A percentile compares a stretch with the other conserved stretches of the same genome.
phyloP scores from a whole-genome alignment of 768 basidiomycete genomes.

The Mycena amicta region DNA sequence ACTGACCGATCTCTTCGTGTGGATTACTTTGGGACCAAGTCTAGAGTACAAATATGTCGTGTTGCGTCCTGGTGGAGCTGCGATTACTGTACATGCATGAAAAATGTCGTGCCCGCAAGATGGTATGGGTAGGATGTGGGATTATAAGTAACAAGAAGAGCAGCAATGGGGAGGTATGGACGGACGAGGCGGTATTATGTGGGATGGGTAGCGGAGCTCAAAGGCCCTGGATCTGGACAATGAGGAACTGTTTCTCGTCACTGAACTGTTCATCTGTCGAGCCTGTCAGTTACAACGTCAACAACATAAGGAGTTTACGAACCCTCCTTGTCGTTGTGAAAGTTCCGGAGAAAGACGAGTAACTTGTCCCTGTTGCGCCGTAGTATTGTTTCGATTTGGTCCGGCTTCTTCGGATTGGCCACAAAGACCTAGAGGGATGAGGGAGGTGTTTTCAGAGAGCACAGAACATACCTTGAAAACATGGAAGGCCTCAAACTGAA shows the following conservation, averaged over 20 bases:
- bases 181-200: neutral
- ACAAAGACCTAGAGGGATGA: slow-evolving; percentile 77
- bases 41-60: neutral
- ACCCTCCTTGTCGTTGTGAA: slow-evolving; percentile 99
- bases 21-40: too few relatives aligned
- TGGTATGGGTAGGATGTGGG: neutral
- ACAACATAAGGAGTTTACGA: slow-evolving; percentile 26
- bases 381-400: slow-evolving; percentile 89
- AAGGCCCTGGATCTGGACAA: slow-evolving; percentile 85
- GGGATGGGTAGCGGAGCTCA: slow-evolving; percentile 34
- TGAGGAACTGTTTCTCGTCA: slow-evolving; percentile 96
- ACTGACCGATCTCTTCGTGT: too few relatives aligned
- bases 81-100: neutral
- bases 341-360: slow-evolving; percentile 82
- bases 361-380: slow-evolving; percentile 94
- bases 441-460: neutral
- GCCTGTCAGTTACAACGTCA: neutral
- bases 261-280: slow-evolving; percentile 89
- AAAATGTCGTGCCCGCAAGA: neutral
- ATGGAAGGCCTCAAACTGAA: slow-evolving; percentile 99
- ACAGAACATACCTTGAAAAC: slow-evolving; percentile 86
- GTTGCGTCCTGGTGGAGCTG: neutral
- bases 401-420: slow-evolving; percentile 98
- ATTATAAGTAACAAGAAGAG: neutral
- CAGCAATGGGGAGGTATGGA: neutral